Percentiles rank a stretch among this genome's conserved stretches.
Conservation (phyloP, 1,284 basidiomycete species). For the Erythrobasidium hasegawianum region DNA sequence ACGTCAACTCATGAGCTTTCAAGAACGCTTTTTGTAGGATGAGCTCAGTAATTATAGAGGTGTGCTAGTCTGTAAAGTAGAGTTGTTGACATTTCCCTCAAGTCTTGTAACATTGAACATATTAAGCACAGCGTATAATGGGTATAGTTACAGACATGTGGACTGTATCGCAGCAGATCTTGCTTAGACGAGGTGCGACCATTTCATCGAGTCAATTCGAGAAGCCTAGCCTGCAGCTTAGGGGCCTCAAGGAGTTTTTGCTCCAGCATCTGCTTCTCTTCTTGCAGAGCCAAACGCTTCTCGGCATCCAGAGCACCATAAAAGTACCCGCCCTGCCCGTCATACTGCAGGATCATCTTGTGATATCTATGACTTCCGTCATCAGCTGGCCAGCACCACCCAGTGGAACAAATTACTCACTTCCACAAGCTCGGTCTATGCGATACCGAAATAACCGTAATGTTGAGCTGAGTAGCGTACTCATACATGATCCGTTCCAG, state of each 20-base stretch:
- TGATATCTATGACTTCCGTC: constrained; percentile 93
- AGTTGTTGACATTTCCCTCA: too few relatives aligned
- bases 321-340: constrained; percentile 57
- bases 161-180: too few relatives aligned
- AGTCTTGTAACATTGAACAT: too few relatives aligned
- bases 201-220: constrained; percentile 58
- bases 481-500: constrained; percentile 94
- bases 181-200: too few relatives aligned
- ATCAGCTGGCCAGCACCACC: too few relatives aligned
- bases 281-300: constrained; percentile 82
- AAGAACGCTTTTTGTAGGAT: constrained; percentile 62
- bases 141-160: too few relatives aligned
- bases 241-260: constrained; percentile 57
- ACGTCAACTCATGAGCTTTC: constrained; percentile 77
- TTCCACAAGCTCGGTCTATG: constrained; percentile 43
- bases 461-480: constrained; percentile 77
- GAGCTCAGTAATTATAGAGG: too few relatives aligned
- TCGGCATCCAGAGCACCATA: constrained; percentile 86
- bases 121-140: too few relatives aligned
- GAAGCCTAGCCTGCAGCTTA: constrained; percentile 71
- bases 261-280: constrained; percentile 72
- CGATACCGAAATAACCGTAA: constrained; percentile 71
- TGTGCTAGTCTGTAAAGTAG: too few relatives aligned
- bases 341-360: constrained; percentile 76
- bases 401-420: too few relatives aligned